These are phyloP conservation scores for Luvunga scandens DNA, from an alignment of 345 rosid genomes.

Conservation along the genomic window DNA sequence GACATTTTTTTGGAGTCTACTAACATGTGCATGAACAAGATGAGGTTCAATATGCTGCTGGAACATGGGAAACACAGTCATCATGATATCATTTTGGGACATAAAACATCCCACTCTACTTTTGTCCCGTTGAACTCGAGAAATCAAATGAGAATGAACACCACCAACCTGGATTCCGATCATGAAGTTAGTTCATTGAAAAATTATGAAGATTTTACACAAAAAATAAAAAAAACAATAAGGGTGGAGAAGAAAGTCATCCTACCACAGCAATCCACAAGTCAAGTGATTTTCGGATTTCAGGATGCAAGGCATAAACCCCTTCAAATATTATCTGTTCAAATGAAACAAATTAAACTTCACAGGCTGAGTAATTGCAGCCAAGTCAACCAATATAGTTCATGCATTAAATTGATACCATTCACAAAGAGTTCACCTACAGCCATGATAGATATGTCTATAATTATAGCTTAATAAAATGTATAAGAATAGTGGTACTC, in stretches of 20 bases:
- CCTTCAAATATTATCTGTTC: constrained; percentile 94
- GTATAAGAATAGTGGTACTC: background rate
- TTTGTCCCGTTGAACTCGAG: constrained; percentile 99
- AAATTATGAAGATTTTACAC: constrained; percentile 2
- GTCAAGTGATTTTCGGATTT: constrained; percentile 83
- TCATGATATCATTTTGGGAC: constrained; percentile 99
- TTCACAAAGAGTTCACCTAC: background rate
- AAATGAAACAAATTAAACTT: constrained; percentile 18
- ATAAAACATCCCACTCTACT: constrained; percentile 81
- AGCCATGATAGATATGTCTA: background rate
- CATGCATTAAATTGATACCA: background rate
- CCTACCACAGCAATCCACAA: constrained; percentile 99
- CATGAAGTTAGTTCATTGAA: constrained; percentile 7
- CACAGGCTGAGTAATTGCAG: background rate
- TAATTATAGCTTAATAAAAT: constrained; percentile 1
- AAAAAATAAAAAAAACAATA: constrained; percentile 17
- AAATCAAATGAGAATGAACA: constrained; percentile 96
- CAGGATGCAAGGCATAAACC: constrained; percentile 94
- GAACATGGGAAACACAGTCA: constrained; percentile 96
- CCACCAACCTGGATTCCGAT: constrained; percentile 85
- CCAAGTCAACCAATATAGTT: constrained; percentile 3
- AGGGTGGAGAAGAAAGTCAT: constrained; percentile 21
- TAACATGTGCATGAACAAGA: constrained; percentile 99
- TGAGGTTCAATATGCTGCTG: constrained; percentile 98
- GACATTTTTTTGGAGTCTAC: constrained; percentile 30